Evolutionary conservation across 2,329 filamentous ascomycete genomes (phyloP).

Genomic region (Annulohypoxylon truncatum): DNA sequence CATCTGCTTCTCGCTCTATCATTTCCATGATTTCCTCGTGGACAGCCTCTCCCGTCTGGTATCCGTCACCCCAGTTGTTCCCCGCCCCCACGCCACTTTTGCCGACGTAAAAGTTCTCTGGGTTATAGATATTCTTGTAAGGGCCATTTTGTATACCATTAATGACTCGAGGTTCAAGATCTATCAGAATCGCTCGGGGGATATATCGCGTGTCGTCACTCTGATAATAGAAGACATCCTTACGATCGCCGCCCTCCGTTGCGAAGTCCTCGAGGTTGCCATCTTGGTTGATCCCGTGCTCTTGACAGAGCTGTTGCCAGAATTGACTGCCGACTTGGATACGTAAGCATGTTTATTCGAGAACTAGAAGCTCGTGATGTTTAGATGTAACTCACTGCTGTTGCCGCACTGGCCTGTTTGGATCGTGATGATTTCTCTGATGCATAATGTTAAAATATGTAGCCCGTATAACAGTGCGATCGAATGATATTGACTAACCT

Average conservation of each 20-base stretch:
- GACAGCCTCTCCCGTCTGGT: slow-evolving; percentile 89
- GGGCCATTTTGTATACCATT: slow-evolving; percentile 91
- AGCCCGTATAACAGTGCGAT: not conserved
- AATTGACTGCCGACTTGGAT: slow-evolving; percentile 90
- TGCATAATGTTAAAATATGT: slow-evolving; percentile 9
- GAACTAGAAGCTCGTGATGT: not conserved
- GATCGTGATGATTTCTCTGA: slow-evolving; percentile 97
- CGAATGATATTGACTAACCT: slow-evolving; percentile 33
- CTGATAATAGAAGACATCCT: slow-evolving; percentile 99
- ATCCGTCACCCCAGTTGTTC: slow-evolving; percentile 98
- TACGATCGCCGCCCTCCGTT: slow-evolving; percentile 95
- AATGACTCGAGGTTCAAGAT: slow-evolving; percentile 93
- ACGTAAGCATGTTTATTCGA: slow-evolving; percentile 48
- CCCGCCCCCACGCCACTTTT: slow-evolving; percentile 94
- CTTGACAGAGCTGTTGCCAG: slow-evolving; percentile 98
- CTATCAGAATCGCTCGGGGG: slow-evolving; percentile 92
- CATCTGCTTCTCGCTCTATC: slow-evolving; percentile 98
- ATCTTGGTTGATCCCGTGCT: slow-evolving; percentile 97
- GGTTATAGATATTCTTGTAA: slow-evolving; percentile 99
- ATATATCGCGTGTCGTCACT: slow-evolving; percentile 99
- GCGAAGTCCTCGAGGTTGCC: slow-evolving; percentile 98
- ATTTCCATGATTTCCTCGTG: slow-evolving; percentile 99
- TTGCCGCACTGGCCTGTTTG: slow-evolving; percentile 99
- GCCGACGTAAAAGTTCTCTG: slow-evolving; percentile 97
- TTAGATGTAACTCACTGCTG: slow-evolving; percentile 79